Evolutionary conservation across 2,329 filamentous ascomycete species (phyloP), one percentile per base, ranked within the genome.

Genomic region (Microsporum canis): DNA sequence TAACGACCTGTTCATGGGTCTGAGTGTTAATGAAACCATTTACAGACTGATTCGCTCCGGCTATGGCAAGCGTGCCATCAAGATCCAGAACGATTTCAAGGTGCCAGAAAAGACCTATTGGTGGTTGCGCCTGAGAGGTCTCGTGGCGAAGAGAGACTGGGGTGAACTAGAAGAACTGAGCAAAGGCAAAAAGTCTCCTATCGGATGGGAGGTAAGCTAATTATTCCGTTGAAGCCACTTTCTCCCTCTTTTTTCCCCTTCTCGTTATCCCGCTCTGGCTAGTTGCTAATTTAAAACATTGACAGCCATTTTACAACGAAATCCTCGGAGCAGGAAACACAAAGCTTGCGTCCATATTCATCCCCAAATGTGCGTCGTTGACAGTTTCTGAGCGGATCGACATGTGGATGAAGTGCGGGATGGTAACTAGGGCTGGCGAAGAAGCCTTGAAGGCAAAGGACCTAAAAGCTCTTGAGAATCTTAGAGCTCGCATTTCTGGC

Each of bases 371-470:
- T 77, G 87, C 86, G 14, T 79, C 80, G 60, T 72, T 95, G 55
- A 81, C 85, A 51, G 78, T 82, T 0, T 81, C 83, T 2, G 88
- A 91, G 68, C 79, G 86, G 2, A 86, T 96, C 60, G 83, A 87
- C 66, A 96, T 99, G 92, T 99, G 91, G 82, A 86, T 95, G 68
- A 96, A 96, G 76, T 97, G 94, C 73, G 92, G 92, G 17, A 84
- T 96, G 85, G 79, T 90, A 51, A 82, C 88, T 33, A 91, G 89
- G 75, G 94, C 94, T 1, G 94, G 88, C 3, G 91, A 97, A 75
- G 94, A 97, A 76, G 92, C 94, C 2, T 81, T 91, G 63, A 89
- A 86, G 76, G 80, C 83, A 63, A 95, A 88, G 74, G 89, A 99
- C 71, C 78, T 84, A 57, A 86, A 86, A 67, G 78, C 86, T n/a